Evolutionary conservation across 2,329 filamentous ascomycete genomes (phyloP), one percentile per base, ranked within the genome.

Genomic region (Leptographium procerum): DNA sequence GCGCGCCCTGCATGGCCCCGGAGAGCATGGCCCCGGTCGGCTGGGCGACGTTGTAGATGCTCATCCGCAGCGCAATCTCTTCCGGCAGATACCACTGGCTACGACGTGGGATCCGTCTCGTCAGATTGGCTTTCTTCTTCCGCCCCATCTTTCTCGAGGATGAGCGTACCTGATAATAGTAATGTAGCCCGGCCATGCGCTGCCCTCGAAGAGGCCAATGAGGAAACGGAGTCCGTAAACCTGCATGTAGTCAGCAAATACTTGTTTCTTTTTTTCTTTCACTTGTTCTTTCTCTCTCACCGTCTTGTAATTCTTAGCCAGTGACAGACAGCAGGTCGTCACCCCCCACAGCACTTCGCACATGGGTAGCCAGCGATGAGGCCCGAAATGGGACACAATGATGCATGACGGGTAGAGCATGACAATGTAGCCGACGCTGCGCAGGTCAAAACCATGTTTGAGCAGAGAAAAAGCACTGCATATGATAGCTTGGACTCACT

Each of bases 41-140:
- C 40, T 60, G 59, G 19, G 59, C 59, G 29, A 60, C 55, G n/a
- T 60, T 60, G 53, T 60, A 60, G 24, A 60, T 48, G 52, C 59
- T 60, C 59, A 60, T 60, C 22, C 59, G 56, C 13, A 60, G 48
- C 1, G 59, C 56, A 36, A 60, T 54, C 48, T 60, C 59, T 10
- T 60, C 43, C 13, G 59, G 59, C 36, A 60, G 36, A 31, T 60
- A 60, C 59, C 59, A 60, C 14, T 60, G 59, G 53, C 59, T 60
- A 26, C n/a, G n/a, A 13, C 11, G 22, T n/a, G n/a, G n/a, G n/a
- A n/a, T n/a, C n/a, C n/a, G n/a, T n/a, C n/a, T n/a, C n/a, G n/a
- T n/a, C n/a, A n/a, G n/a, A n/a, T n/a, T n/a, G n/a, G n/a, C n/a
- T n/a, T n/a, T n/a, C n/a, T n/a, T n/a, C n/a, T n/a, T n/a, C n/a